These are phyloP conservation scores for Lathyrus oleraceus DNA, from an alignment of 306 rosid genomes.

Conservation along the genomic window DNA sequence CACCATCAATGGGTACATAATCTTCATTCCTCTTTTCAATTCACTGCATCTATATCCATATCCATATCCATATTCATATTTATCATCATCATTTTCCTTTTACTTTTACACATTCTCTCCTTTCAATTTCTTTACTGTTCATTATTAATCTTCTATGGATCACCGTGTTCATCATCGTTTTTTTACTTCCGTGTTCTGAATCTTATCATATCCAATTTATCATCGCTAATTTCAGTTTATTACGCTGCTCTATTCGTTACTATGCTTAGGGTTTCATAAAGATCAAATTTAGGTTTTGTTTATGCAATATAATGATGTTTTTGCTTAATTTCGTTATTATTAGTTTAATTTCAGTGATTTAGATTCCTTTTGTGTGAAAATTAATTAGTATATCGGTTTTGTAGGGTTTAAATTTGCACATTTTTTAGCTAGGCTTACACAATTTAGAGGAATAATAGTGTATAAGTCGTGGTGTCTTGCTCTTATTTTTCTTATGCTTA, in stretches of 20 bases:
- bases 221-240: neutral
- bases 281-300: neutral
- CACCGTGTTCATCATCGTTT: neutral
- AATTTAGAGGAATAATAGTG: neutral
- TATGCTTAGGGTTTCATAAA: neutral
- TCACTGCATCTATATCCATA: neutral
- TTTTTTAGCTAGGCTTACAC: neutral
- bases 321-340: neutral
- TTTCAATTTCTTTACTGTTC: neutral
- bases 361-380: neutral
- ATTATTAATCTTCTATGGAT: neutral
- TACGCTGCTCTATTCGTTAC: neutral
- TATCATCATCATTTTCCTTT: neutral
- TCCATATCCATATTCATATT: neutral
- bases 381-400: neutral
- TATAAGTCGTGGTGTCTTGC: neutral
- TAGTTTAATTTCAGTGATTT: neutral
- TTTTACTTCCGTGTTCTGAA: constrained; percentile 2
- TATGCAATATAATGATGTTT: neutral
- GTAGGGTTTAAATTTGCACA: neutral
- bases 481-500: neutral
- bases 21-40: neutral
- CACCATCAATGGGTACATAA: neutral
- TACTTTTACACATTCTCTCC: neutral
- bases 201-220: neutral